phyloP scores from a whole-genome alignment of 1,284 basidiomycete species.

The Naganishia sp. region DNA sequence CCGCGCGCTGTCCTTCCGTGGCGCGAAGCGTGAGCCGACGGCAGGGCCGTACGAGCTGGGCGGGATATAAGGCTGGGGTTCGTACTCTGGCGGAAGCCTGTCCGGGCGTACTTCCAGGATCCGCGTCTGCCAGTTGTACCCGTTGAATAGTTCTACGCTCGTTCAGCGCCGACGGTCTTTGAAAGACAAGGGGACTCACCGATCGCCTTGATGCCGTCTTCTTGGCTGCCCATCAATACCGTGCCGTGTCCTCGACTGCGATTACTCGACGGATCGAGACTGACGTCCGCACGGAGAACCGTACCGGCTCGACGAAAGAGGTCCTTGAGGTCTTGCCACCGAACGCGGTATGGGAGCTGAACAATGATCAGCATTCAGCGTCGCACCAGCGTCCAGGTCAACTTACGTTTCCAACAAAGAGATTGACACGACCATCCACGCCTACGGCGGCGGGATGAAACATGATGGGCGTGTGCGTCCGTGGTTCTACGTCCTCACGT shows the following conservation, averaged over 20 bases:
- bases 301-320: constrained; percentile 93
- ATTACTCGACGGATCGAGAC: constrained; percentile 80
- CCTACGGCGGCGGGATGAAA: constrained; percentile 51
- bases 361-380: constrained; percentile 5
- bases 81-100: constrained; percentile 63
- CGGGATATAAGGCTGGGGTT: constrained; percentile 55
- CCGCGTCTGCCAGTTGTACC: constrained; percentile 88
- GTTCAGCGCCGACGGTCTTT: constrained; percentile 27
- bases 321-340: constrained; percentile 98
- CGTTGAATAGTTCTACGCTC: constrained; percentile 73
- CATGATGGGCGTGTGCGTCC: constrained; percentile 39
- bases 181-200: constrained; percentile 46
- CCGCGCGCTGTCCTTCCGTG: not conserved
- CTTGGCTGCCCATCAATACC: constrained; percentile 83
- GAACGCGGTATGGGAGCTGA: constrained; percentile 84
- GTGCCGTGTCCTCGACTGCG: constrained; percentile 90
- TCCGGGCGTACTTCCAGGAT: constrained; percentile 84
- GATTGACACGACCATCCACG: constrained; percentile 79
- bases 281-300: constrained; percentile 90
- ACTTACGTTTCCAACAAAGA: constrained; percentile 84
- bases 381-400: not conserved
- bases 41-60: constrained; percentile 13
- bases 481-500: constrained; percentile 11
- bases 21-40: not conserved
- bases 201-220: constrained; percentile 86